phyloP scores from a whole-genome alignment of 176 grass and related monocot genomes.

The Triticum urartu region DNA sequence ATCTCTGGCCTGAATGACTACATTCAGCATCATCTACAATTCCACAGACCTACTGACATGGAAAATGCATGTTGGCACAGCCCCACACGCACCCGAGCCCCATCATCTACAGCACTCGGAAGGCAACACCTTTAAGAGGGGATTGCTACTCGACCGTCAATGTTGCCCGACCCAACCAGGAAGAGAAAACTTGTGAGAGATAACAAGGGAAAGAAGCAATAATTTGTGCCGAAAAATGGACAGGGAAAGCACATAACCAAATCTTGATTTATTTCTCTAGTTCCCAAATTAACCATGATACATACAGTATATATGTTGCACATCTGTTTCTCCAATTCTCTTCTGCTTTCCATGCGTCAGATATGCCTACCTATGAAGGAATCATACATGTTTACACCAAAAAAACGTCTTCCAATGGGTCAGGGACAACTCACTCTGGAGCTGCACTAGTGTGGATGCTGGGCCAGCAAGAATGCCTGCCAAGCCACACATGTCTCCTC shows the following conservation, averaged over 20 bases:
- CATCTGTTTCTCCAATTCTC: neutral
- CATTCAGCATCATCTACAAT: too few relatives aligned
- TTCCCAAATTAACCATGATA: neutral
- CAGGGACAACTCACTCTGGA: conserved; percentile 26
- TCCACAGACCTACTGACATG: too few relatives aligned
- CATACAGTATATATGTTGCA: neutral
- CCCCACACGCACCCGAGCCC: too few relatives aligned
- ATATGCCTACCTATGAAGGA: conserved; percentile 7
- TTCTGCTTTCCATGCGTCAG: neutral
- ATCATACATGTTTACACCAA: conserved; percentile 16
- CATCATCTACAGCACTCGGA: too few relatives aligned
- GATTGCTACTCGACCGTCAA: too few relatives aligned
- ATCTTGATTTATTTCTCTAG: neutral
- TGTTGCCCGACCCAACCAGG: too few relatives aligned
- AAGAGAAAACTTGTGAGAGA: too few relatives aligned
- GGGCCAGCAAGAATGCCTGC: conserved; percentile 20
- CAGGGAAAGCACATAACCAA: neutral
- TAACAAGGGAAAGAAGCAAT: too few relatives aligned
- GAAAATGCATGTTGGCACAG: too few relatives aligned
- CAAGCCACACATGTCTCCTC: conserved; percentile 34
- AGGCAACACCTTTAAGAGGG: too few relatives aligned
- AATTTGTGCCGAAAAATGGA: neutral
- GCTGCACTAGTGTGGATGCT: conserved; percentile 29
- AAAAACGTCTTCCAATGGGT: neutral
- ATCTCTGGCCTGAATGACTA: too few relatives aligned